Evolutionary conservation across 2,329 filamentous ascomycete species (phyloP), one percentile per base, ranked within the genome.

Genomic region (Aspergillus thermomutatus): DNA sequence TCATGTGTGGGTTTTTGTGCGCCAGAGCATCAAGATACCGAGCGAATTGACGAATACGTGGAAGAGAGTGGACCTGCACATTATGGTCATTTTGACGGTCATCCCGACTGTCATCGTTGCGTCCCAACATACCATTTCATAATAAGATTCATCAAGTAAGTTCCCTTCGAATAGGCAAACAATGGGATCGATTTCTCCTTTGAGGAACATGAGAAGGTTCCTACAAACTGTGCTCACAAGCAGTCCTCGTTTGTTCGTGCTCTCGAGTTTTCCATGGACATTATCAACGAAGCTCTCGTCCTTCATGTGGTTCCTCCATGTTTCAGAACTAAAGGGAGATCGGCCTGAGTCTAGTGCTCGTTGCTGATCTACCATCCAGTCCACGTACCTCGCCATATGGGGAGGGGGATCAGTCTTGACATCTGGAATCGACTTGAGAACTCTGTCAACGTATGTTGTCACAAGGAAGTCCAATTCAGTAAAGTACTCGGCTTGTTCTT

Each of bases 1-100:
- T 37, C 51, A 57, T 49, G n/a, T 26, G 51, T 2, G 55, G 51
- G 31, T 57, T 57, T 19, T 57, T 54, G 17, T 57, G 55, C 1
- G 47, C 51, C 7, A 48, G 26, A 10, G 48, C 46, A 10, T 49
- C 28, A 11, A 50, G 40, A 21, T 37, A 31, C 9, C 41, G 41
- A 19, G 41, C 19, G 11, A 45, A 23, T 23, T 23, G 41, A 11
- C 19, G n/a, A 23, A 45, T 21, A 21, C 41, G n/a, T 23, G 41
- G 41, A 1, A 45, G 8, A 23, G 19, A 45, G 4, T 45, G 19
- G 21, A 45, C 41, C 41, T 45, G 41, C 41, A 45, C 11, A 17
- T 37, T 14, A 45, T 19, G 21, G 41, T 45, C 41, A 21, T 21
- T 3, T 43, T 17, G 11, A 5, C 9, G n/a, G 19, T 43, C 28